phyloP scores from a whole-genome alignment of 768 basidiomycete genomes.

The Porphyrellus cyaneotinctus region DNA sequence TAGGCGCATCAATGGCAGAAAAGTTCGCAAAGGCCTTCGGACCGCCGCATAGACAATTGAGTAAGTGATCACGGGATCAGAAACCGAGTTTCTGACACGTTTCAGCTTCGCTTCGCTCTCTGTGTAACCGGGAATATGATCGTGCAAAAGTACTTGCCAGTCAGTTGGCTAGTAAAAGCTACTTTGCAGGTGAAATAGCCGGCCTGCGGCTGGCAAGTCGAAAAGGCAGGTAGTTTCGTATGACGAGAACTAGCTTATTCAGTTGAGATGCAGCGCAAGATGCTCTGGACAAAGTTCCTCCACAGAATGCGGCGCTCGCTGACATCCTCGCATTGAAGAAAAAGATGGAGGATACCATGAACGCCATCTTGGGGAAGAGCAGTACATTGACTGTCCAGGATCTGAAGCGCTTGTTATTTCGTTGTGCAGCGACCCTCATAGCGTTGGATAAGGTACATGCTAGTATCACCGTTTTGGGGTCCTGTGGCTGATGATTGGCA shows the following conservation, averaged over 20 bases:
- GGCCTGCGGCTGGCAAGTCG: slow-evolving; percentile 70
- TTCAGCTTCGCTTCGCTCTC: slow-evolving; percentile 49
- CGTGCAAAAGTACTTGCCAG: slow-evolving; percentile 76
- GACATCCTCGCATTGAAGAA: slow-evolving; percentile 65
- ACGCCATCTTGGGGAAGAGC: slow-evolving; percentile 66
- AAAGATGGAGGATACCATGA: slow-evolving; percentile 62
- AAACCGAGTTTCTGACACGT: not conserved
- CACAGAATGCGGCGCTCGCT: slow-evolving; percentile 50
- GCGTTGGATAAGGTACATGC: slow-evolving; percentile 54
- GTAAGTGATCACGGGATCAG: slow-evolving; percentile 40
- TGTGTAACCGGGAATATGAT: slow-evolving; percentile 71
- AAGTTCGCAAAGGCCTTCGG: slow-evolving; percentile 81
- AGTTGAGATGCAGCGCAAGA: slow-evolving; percentile 42
- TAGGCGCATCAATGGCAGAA: slow-evolving; percentile 88
- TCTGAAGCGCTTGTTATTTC: slow-evolving; percentile 78
- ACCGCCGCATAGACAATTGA: slow-evolving; percentile 67
- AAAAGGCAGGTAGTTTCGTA: slow-evolving; percentile 43
- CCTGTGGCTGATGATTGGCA: slow-evolving; percentile 30
- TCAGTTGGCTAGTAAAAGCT: slow-evolving; percentile 88
- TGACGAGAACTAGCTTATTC: not conserved
- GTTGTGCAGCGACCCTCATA: slow-evolving; percentile 80
- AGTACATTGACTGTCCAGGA: slow-evolving; percentile 77
- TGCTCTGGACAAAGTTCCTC: slow-evolving; percentile 58
- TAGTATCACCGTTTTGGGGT: not conserved
- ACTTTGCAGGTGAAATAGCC: slow-evolving; percentile 82